Conservation (phyloP, 352 stramenopile genomes). For the Phytophthora colocasiae region DNA sequence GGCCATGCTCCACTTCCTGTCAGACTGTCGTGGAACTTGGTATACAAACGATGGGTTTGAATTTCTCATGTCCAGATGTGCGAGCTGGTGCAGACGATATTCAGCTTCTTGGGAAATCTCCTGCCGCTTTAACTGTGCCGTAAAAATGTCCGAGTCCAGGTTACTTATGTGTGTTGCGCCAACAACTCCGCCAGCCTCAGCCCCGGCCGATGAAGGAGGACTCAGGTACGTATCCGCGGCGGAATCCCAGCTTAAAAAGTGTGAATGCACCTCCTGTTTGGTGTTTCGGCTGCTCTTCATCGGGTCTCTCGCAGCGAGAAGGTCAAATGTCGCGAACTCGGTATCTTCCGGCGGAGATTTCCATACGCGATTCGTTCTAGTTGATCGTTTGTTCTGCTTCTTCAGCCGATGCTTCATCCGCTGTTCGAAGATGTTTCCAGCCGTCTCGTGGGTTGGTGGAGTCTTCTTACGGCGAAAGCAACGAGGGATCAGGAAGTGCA, state of each 20-base stretch:
- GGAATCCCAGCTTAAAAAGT: conserved; percentile 21
- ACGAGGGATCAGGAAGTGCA: conserved; percentile 16
- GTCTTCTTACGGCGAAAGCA: conserved; percentile 22
- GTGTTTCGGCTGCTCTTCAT: conserved; percentile 3
- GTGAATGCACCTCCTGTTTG: conserved; percentile 1
- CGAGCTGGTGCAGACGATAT: conserved; percentile 28
- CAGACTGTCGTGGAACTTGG: conserved; percentile 9
- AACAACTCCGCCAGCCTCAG: conserved; percentile 11
- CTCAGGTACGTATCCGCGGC: conserved; percentile 24
- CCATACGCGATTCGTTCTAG: background rate
- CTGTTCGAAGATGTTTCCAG: conserved; percentile 22
- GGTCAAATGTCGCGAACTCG: conserved; percentile 17
- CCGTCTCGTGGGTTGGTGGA: conserved; percentile 5
- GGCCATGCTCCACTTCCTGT: conserved; percentile 26
- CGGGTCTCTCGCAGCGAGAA: conserved; percentile 12
- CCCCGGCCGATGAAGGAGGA: conserved; percentile 15
- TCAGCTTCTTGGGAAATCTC: conserved; percentile 14
- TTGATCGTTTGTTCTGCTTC: conserved; percentile 17
- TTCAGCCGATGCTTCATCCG: conserved; percentile 23
- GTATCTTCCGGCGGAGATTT: background rate
- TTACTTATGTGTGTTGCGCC: conserved; percentile 12
- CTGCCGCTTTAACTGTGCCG: conserved; percentile 6
- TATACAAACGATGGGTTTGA: conserved; percentile 23
- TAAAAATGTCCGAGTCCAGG: conserved; percentile 10
- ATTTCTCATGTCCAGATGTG: conserved; percentile 23